Conservation (phyloP, 345 rosid species). For the Eucalyptus sideroxylon region DNA sequence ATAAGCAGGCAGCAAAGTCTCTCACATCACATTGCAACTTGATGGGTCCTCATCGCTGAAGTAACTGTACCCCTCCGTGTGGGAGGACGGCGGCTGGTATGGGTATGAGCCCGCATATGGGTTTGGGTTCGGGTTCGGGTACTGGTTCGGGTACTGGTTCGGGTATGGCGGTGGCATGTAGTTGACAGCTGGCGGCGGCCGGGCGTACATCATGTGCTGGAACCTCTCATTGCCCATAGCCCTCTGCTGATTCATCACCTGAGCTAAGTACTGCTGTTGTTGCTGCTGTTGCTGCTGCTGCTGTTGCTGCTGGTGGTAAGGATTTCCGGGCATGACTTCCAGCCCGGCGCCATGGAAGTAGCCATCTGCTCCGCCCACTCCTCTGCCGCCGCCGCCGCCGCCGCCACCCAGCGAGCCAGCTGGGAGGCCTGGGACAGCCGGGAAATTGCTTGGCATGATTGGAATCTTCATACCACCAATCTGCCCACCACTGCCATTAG, state of each 20-base stretch:
- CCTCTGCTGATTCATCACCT: conserved; percentile 85
- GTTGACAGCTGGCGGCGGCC: conserved; percentile 77
- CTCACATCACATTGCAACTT: conserved; percentile 87
- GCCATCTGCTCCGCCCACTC: conserved; percentile 7
- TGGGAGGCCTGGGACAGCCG: conserved; percentile 80
- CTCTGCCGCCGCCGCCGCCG: conserved; percentile 12
- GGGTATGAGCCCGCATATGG: conserved; percentile 16
- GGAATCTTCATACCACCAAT: background rate
- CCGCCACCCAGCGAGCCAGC: conserved; percentile 40
- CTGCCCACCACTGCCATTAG: background rate
- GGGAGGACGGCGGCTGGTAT: conserved; percentile 10
- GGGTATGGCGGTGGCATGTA: conserved; percentile 59
- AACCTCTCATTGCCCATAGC: conserved; percentile 78
- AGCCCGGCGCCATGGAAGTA: conserved; percentile 63
- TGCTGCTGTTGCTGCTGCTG: conserved; percentile 48
- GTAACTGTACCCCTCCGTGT: conserved; percentile 19
- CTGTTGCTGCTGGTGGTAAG: conserved; percentile 20
- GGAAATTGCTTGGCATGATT: conserved; percentile 23
- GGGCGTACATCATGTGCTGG: conserved; percentile 91
- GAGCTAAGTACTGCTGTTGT: conserved; percentile 54
- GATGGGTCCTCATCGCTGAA: conserved; percentile 90
- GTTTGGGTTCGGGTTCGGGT: conserved; percentile 19
- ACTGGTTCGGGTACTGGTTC: conserved; percentile 21
- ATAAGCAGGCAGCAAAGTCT: background rate
- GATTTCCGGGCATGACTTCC: conserved; percentile 60